A percentile compares a stretch with the other conserved stretches of the same genome.
These are phyloP conservation scores for Colletotrichum scovillei DNA, from an alignment of 2,329 filamentous ascomycete species.

Conservation along the genomic window DNA sequence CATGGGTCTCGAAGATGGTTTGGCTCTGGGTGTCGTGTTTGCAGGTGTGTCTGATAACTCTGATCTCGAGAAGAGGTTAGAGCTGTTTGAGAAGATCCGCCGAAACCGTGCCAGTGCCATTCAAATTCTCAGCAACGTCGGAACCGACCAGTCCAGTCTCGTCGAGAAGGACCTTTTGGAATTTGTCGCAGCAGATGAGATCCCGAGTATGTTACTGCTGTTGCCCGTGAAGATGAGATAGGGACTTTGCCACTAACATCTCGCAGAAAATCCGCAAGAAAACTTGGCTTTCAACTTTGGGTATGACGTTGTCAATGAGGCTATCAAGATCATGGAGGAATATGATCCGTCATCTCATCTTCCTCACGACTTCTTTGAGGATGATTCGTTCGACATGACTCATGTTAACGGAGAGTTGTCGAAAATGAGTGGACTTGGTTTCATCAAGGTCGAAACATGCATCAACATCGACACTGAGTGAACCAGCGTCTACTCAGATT, in stretches of 20 bases:
- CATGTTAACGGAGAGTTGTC: constrained; percentile 2
- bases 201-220: constrained; percentile 43
- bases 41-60: constrained; percentile 35
- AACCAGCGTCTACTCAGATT: neutral
- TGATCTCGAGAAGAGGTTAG: constrained; percentile 40
- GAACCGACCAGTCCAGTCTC: constrained; percentile 44
- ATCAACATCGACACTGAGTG: constrained; percentile 1
- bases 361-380: constrained; percentile 39
- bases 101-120: constrained; percentile 46
- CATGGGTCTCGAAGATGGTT: constrained; percentile 49
- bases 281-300: constrained; percentile 36
- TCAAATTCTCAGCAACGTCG: constrained; percentile 53
- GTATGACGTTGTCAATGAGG: constrained; percentile 37
- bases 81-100: constrained; percentile 41
- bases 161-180: constrained; percentile 43
- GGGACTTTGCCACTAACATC: neutral
- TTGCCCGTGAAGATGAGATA: neutral
- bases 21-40: constrained; percentile 45
- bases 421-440: neutral
- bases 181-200: constrained; percentile 42
- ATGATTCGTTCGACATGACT: constrained; percentile 13
- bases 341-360: constrained; percentile 36
- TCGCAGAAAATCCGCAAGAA: constrained; percentile 17
- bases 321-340: constrained; percentile 36
- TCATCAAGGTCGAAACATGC: constrained; percentile 9